Conservation (phyloP, 805 yeast genomes). For the Candida ponderosae region DNA sequence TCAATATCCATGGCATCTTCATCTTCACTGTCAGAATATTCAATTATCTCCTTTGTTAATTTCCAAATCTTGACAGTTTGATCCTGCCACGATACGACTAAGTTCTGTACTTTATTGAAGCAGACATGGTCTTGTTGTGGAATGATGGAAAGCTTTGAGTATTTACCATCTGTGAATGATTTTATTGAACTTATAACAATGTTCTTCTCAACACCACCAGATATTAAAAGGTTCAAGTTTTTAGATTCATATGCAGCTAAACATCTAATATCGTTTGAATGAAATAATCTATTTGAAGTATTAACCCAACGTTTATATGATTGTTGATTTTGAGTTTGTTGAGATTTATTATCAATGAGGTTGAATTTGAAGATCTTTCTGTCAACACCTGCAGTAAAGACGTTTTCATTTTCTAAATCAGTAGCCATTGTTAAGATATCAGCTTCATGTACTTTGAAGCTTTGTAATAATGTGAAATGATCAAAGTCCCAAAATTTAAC, state of each 20-base stretch:
- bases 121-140: constrained; percentile 49
- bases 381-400: constrained; percentile 91
- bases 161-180: constrained; percentile 63
- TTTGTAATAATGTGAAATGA: constrained; percentile 69
- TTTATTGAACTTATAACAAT: constrained; percentile 55
- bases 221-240: constrained; percentile 58
- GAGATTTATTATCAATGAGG: constrained; percentile 15
- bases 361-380: constrained; percentile 75
- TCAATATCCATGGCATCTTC: constrained; percentile 36
- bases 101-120: constrained; percentile 37
- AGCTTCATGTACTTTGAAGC: constrained; percentile 80
- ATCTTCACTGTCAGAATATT: constrained; percentile 14
- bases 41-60: constrained; percentile 26
- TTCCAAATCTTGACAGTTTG: constrained; percentile 79
- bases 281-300: constrained; percentile 68
- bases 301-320: constrained; percentile 68
- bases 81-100: constrained; percentile 74
- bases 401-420: constrained; percentile 49
- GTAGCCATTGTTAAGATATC: constrained; percentile 73
- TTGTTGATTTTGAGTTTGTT: constrained; percentile 2
- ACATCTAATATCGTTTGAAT: constrained; percentile 78
- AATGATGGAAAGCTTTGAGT: constrained; percentile 58
- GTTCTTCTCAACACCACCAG: constrained; percentile 79
- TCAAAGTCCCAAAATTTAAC: constrained; percentile 88
- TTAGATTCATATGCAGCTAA: constrained; percentile 64